Conservation (phyloP, 352 stramenopile genomes). For the Pythium brassicae region DNA sequence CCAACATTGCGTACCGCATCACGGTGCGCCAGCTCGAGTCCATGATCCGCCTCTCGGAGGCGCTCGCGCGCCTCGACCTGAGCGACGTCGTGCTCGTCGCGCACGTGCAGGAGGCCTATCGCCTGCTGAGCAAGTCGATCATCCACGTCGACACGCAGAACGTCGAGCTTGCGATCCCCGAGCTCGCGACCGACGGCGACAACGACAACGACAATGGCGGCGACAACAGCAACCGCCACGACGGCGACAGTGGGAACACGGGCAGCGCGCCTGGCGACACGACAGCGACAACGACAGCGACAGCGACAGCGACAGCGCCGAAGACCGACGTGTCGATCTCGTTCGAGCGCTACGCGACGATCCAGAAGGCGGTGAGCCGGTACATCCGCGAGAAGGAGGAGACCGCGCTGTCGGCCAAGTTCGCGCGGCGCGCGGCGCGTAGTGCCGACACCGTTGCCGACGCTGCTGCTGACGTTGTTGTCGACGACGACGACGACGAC, state of each 20-base stretch:
- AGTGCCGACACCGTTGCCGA: conserved; percentile 6
- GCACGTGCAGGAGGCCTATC: conserved; percentile 96
- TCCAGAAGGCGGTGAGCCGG: conserved; percentile 71
- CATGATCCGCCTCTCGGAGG: conserved; percentile 97
- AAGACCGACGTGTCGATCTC: conserved; percentile 44
- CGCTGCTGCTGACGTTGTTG: conserved; percentile 8
- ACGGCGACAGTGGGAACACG: conserved; percentile 3
- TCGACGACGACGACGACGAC: conserved; percentile 38
- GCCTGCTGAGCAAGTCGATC: conserved; percentile 97
- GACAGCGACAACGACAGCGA: not conserved
- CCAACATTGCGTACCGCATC: conserved; percentile 97
- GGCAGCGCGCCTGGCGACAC: not conserved
- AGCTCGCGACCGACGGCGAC: conserved; percentile 18
- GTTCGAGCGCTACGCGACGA: conserved; percentile 78
- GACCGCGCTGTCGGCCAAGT: conserved; percentile 36
- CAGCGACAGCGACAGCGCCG: conserved; percentile 3
- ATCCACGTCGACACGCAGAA: conserved; percentile 99
- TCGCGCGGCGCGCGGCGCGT: conserved; percentile 34
- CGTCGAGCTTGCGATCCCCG: conserved; percentile 88
- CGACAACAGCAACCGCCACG: conserved; percentile 11
- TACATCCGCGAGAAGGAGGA: conserved; percentile 85
- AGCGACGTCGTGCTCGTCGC: conserved; percentile 87
- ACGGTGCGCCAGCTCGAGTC: conserved; percentile 98
- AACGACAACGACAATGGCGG: conserved; percentile 64
- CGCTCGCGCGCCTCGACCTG: conserved; percentile 93